phyloP scores from a whole-genome alignment of 2,329 filamentous ascomycete species.

The Diplodia seriata region DNA sequence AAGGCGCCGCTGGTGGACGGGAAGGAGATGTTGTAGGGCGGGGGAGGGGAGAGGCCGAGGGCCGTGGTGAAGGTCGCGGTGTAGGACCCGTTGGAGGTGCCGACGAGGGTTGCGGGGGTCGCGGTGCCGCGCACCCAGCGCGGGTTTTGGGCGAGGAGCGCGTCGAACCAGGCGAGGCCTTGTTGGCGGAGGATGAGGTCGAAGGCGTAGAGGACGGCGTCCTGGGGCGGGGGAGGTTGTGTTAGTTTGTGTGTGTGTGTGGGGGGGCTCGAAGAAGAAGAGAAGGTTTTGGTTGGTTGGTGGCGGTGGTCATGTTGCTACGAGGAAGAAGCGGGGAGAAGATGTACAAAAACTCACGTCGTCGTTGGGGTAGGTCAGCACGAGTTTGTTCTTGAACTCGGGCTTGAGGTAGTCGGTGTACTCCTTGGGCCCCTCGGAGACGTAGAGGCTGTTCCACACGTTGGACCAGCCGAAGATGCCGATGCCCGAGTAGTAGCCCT shows the following conservation, averaged over 20 bases:
- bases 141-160: conserved; percentile 57
- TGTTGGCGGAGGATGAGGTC: conserved; percentile 45
- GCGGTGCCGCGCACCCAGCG: conserved; percentile 61
- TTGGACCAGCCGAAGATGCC: conserved; percentile 48
- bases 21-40: conserved; percentile 36
- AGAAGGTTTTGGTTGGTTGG: too few species aligned
- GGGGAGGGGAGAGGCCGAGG: conserved; percentile 16
- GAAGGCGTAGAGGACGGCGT: conserved; percentile 61
- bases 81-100: conserved; percentile 38
- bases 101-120: conserved; percentile 51
- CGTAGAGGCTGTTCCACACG: conserved; percentile 49
- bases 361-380: conserved; percentile 64
- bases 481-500: conserved; percentile 54
- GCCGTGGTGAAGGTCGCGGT: conserved; percentile 36
- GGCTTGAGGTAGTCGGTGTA: conserved; percentile 57
- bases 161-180: conserved; percentile 57
- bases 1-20: conserved; percentile 50
- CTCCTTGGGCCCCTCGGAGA: conserved; percentile 45
- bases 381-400: conserved; percentile 61
- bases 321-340: too few species aligned
- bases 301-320: too few species aligned
- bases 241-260: too few species aligned
- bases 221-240: conserved; percentile 36
- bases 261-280: too few species aligned
- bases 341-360: conserved; percentile 47